These are phyloP conservation scores for Pseudonitzschia multiseries DNA, from an alignment of 108 stramenopile species.

Conservation along the genomic window DNA sequence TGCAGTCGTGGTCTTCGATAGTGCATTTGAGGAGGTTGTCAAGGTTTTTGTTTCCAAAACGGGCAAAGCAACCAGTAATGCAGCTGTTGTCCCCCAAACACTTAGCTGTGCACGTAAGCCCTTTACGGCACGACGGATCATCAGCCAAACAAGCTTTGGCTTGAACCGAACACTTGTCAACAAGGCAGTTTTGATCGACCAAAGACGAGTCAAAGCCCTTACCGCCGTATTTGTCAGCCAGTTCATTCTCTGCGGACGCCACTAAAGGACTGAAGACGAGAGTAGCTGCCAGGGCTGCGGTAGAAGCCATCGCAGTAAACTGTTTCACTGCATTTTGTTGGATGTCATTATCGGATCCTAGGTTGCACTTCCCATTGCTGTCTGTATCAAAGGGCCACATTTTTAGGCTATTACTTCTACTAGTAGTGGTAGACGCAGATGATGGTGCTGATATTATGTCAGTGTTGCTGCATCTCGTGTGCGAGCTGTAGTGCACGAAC, in stretches of 20 bases:
- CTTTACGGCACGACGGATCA: constrained; percentile 88
- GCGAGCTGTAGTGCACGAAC: constrained; percentile 9
- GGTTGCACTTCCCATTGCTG: background rate
- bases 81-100: constrained; percentile 91
- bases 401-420: background rate
- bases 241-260: constrained; percentile 86
- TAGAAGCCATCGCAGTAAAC: background rate
- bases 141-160: constrained; percentile 85
- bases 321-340: background rate
- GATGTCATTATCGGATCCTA: background rate
- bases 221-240: constrained; percentile 83
- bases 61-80: constrained; percentile 96
- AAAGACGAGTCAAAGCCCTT: constrained; percentile 82
- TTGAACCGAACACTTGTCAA: constrained; percentile 78
- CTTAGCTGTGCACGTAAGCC: constrained; percentile 91
- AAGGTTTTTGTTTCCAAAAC: constrained; percentile 90
- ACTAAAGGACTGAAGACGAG: constrained; percentile 23
- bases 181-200: constrained; percentile 86
- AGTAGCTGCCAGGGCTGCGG: constrained; percentile 30
- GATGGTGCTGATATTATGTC: background rate
- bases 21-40: constrained; percentile 94
- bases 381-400: constrained; percentile 3
- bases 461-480: constrained; percentile 6
- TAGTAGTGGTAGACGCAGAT: background rate
- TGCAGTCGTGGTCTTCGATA: constrained; percentile 95